Conservation (phyloP, 495 filamentous ascomycete species). For the Hypoxylon subgilvum region DNA sequence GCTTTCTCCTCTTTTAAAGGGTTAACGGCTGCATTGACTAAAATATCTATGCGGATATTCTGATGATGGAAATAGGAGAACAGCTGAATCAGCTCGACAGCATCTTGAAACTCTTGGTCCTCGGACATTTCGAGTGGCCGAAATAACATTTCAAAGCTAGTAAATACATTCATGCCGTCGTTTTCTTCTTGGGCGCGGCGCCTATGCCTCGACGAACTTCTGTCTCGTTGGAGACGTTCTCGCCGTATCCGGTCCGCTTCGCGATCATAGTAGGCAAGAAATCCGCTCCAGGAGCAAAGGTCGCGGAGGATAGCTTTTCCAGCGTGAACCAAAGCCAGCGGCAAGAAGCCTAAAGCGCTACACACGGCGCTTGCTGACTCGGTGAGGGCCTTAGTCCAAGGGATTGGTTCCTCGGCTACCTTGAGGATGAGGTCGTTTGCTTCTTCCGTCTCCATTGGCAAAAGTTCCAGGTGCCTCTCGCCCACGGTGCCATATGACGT, state of each 20-base stretch:
- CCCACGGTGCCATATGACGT: constrained; percentile 43
- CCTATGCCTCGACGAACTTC: constrained; percentile 3
- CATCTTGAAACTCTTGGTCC: constrained; percentile 38
- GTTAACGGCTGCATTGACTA: constrained; percentile 34
- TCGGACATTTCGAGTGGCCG: constrained; percentile 29
- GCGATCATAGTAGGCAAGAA: constrained; percentile 38
- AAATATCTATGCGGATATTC: constrained; percentile 44
- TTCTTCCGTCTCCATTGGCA: constrained; percentile 41
- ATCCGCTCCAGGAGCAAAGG: constrained; percentile 35
- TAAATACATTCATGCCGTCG: constrained; percentile 40
- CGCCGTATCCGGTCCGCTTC: constrained; percentile 39
- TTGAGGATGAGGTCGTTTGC: constrained; percentile 50
- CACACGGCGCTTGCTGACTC: constrained; percentile 40
- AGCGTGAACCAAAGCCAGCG: constrained; percentile 50
- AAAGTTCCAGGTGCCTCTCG: constrained; percentile 38
- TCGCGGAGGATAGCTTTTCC: constrained; percentile 40
- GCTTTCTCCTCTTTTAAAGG: constrained; percentile 10
- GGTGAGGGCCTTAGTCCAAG: constrained; percentile 19
- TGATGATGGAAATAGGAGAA: constrained; percentile 48
- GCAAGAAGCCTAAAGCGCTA: constrained; percentile 42
- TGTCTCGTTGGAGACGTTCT: constrained; percentile 25
- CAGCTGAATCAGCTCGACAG: constrained; percentile 47
- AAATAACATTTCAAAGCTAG: constrained; percentile 45
- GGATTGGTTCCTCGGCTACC: constrained; percentile 40
- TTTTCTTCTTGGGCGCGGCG: constrained; percentile 20